A percentile compares a stretch with the other conserved stretches of the same genome.
phyloP scores from a whole-genome alignment of 2,329 filamentous ascomycete species.

The Blumeria hordei region DNA sequence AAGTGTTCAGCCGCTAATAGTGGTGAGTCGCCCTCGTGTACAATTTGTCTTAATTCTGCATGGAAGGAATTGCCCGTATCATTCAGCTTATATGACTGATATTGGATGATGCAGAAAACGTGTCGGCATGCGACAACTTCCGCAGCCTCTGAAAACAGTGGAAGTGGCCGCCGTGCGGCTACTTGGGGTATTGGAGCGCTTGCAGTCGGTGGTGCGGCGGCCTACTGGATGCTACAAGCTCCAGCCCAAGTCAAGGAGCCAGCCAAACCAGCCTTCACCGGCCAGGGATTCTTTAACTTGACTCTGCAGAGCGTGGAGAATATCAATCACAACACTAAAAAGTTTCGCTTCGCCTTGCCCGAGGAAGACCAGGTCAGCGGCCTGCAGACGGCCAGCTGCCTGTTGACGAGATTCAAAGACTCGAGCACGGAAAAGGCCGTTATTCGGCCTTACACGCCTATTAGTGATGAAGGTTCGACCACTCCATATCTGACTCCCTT shows the following conservation, averaged over 20 bases:
- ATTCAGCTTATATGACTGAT: too few relatives aligned
- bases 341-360: constrained; percentile 65
- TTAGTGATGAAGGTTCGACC: constrained; percentile 50
- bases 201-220: background rate
- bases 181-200: background rate
- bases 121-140: too few relatives aligned
- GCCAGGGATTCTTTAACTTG: constrained; percentile 70
- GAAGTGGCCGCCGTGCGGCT: background rate
- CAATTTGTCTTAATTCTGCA: too few relatives aligned
- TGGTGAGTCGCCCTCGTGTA: too few relatives aligned
- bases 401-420: constrained; percentile 81
- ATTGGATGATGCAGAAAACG: too few relatives aligned
- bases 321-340: constrained; percentile 90
- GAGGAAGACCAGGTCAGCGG: constrained; percentile 69
- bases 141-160: too few relatives aligned
- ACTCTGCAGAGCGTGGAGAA: constrained; percentile 55
- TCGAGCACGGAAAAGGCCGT: constrained; percentile 64
- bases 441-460: constrained; percentile 79
- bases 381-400: constrained; percentile 56
- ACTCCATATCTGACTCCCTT: background rate
- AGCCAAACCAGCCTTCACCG: constrained; percentile 33
- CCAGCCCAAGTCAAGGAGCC: constrained; percentile 1
- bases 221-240: background rate
- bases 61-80: too few relatives aligned
- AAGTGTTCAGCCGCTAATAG: too few relatives aligned